A percentile compares a stretch with the other conserved stretches of the same genome.
Conservation (phyloP, 257 asterid species). For the Linderniella brevidens region DNA sequence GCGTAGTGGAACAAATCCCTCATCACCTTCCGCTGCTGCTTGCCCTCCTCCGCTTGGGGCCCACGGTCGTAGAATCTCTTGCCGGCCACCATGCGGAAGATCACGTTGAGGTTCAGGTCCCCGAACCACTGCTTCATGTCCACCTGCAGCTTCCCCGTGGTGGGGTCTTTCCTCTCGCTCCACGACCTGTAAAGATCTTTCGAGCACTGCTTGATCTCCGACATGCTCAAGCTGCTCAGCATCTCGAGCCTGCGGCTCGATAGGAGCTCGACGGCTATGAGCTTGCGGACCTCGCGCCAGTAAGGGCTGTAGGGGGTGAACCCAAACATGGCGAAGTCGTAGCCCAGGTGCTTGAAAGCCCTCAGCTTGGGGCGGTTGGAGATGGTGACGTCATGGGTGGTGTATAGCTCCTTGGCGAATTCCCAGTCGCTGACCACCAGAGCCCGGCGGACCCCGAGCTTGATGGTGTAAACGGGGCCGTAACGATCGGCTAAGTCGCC, state of each 20-base stretch:
- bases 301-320: slow-evolving; percentile 17
- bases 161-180: not conserved
- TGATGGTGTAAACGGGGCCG: slow-evolving; percentile 24
- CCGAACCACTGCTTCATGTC: slow-evolving; percentile 2
- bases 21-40: not conserved
- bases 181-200: not conserved
- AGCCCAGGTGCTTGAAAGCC: slow-evolving; percentile 10
- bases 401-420: slow-evolving; percentile 20
- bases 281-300: slow-evolving; percentile 19
- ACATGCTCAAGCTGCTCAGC: not conserved
- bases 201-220: not conserved
- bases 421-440: slow-evolving; percentile 20
- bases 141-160: not conserved
- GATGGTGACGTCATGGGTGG: slow-evolving; percentile 14
- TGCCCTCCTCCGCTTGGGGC: not conserved
- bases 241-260: slow-evolving; percentile 5
- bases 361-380: slow-evolving; percentile 13
- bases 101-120: not conserved
- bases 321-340: slow-evolving; percentile 16
- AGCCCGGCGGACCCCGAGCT: slow-evolving; percentile 16
- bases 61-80: not conserved
- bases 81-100: not conserved
- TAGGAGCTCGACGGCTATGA: slow-evolving; percentile 14
- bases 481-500: slow-evolving; percentile 11
- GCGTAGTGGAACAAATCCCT: not conserved